phyloP scores from a whole-genome alignment of 805 yeast species.

The Torulaspora quercuum region DNA sequence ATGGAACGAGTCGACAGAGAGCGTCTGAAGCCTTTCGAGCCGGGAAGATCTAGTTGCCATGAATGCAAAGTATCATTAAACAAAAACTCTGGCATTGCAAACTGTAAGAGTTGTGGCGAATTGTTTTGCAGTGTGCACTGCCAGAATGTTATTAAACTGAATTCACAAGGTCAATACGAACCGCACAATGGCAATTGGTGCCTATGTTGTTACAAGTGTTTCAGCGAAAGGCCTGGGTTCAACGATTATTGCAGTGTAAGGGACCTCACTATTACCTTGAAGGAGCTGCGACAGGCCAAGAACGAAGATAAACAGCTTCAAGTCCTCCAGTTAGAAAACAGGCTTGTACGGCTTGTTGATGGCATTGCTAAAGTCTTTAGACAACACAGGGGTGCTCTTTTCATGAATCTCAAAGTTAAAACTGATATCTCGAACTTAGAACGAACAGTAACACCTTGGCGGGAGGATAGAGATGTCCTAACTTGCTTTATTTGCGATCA shows the following conservation, averaged over 20 bases:
- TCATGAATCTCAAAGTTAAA: conserved; percentile 27
- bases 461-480: conserved; percentile 44
- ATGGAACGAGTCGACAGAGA: conserved; percentile 31
- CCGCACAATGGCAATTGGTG: conserved; percentile 59
- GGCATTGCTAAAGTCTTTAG: conserved; percentile 30
- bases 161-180: conserved; percentile 46
- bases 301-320: conserved; percentile 51
- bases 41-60: conserved; percentile 29
- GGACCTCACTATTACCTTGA: conserved; percentile 49
- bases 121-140: conserved; percentile 68
- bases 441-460: conserved; percentile 61
- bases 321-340: conserved; percentile 55
- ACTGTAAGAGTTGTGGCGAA: conserved; percentile 75
- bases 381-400: conserved; percentile 25
- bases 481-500: conserved; percentile 64
- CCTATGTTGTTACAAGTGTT: conserved; percentile 66
- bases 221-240: conserved; percentile 51
- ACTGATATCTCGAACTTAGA: conserved; percentile 42
- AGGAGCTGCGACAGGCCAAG: conserved; percentile 39
- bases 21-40: conserved; percentile 37
- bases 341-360: conserved; percentile 48
- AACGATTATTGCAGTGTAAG: conserved; percentile 41
- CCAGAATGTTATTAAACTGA: conserved; percentile 48
- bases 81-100: conserved; percentile 41
- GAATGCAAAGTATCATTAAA: conserved; percentile 57